Base-by-base conservation (phyloP, 352 stramenopile genomes). In the Lagenidium sp. region DNA sequence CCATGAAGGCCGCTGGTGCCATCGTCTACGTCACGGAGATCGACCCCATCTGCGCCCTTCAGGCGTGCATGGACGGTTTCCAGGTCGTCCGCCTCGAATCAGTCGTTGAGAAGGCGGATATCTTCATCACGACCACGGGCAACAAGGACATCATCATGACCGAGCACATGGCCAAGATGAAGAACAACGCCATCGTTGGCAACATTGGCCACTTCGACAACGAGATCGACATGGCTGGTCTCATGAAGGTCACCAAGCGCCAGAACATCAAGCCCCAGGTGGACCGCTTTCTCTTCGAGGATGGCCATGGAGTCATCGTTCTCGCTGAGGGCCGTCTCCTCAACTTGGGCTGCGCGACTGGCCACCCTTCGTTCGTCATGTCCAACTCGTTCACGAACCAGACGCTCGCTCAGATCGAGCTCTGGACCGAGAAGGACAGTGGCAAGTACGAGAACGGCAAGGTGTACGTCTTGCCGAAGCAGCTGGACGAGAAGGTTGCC, bases 181-280 rank as follows among this genome's bases (percentile, higher is more conserved):
- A 99, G 85, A 98, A 99, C 92, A 99, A 99, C 68, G 95, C 95
- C 44, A 99, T 99, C 57, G 94, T 99, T 37, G 95, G 96, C 61
- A 99, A 99, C 87, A 99, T 99, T 68, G 95, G 96, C 65, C 95
- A 99, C 80, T 99, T 99, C 55, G 95, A 99, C 78, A 99, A 99
- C 69, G 95, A 99, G 65, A 98, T 99, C 55, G 96, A 99, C 74
- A 98, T 98, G 87, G 90, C 94, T 34, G 91, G 92, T 30, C 72
- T 99, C 29, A 61, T 65, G n/a, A 57, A 56, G 8, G 68, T 68
- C 29, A 85, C 92, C 44, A 97, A 89, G 70, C 74, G 93, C 34
- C 72, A 97, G 53, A 99, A 99, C 79, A 98, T 99, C 79, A 99
- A 99, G 85, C 96, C 96, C n/a, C 96, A 99, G 73, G 95, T 99